Conservation (phyloP, 306 rosid genomes). For the barrel medic (Medicago truncatula) region DNA sequence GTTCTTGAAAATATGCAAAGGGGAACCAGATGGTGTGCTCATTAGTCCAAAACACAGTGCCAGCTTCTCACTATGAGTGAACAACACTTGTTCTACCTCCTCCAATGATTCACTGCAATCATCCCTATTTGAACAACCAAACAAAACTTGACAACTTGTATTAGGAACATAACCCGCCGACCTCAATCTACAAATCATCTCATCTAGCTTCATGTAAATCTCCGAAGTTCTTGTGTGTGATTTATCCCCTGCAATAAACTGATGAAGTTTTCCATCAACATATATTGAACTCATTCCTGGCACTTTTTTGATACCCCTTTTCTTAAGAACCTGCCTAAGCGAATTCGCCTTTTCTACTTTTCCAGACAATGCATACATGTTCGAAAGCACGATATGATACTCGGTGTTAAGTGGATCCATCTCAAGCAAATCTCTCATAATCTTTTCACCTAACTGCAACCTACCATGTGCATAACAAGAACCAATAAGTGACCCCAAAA, state of each 20-base stretch:
- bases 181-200: slow-evolving; percentile 64
- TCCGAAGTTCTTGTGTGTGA: slow-evolving; percentile 54
- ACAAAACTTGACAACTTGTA: slow-evolving; percentile 59
- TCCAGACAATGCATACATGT: slow-evolving; percentile 69
- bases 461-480: slow-evolving; percentile 66
- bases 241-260: slow-evolving; percentile 74
- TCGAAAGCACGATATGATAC: slow-evolving; percentile 69
- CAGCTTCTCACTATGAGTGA: slow-evolving; percentile 79
- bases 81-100: slow-evolving; percentile 73
- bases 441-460: slow-evolving; percentile 60
- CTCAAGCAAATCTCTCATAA: slow-evolving; percentile 59
- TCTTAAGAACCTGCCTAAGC: slow-evolving; percentile 59
- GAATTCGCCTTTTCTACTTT: slow-evolving; percentile 60
- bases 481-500: slow-evolving; percentile 73
- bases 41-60: slow-evolving; percentile 79
- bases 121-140: slow-evolving; percentile 46
- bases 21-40: slow-evolving; percentile 57
- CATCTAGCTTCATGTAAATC: slow-evolving; percentile 61
- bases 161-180: slow-evolving; percentile 71
- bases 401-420: slow-evolving; percentile 66
- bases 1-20: slow-evolving; percentile 71
- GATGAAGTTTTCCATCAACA: slow-evolving; percentile 62
- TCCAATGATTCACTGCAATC: slow-evolving; percentile 53
- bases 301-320: slow-evolving; percentile 62
- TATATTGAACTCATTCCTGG: slow-evolving; percentile 77